Conservation (phyloP, 2,329 filamentous ascomycete species). For the Hypocreales sp. region DNA sequence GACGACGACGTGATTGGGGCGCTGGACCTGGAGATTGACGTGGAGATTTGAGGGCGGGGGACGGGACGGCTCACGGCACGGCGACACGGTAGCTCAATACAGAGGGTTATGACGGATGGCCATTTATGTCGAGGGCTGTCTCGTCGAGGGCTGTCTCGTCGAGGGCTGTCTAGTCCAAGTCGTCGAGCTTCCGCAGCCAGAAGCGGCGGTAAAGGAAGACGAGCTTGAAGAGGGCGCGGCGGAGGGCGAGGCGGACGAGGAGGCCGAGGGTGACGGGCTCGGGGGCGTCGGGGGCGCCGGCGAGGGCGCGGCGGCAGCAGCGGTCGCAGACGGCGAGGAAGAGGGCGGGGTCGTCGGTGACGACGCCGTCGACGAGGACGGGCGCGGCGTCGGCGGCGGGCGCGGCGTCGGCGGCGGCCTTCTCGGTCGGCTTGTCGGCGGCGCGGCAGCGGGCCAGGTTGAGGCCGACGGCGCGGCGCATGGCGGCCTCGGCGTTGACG, state of each 20-base stretch:
- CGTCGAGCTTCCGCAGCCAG: conserved; percentile 12
- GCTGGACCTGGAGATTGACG: conserved; percentile 81
- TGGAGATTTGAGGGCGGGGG: conserved; percentile 50
- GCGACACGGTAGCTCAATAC: no score
- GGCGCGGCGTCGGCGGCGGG: not conserved
- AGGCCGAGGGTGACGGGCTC: conserved; percentile 6
- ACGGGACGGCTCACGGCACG: not conserved
- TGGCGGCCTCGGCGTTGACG: conserved; percentile 61
- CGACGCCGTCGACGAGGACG: conserved; percentile 54
- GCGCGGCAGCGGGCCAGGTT: conserved; percentile 18
- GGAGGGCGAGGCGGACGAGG: conserved; percentile 1
- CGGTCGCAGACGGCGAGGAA: conserved; percentile 45
- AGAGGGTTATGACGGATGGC: no score
- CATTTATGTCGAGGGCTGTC: no score
- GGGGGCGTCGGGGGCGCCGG: not conserved
- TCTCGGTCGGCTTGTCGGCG: no score
- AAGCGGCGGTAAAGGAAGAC: conserved; percentile 10
- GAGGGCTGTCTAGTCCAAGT: conserved; percentile 6
- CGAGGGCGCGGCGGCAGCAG: conserved; percentile 2
- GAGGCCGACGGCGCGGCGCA: conserved; percentile 59
- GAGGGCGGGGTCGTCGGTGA: conserved; percentile 66
- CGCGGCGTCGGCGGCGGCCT: not conserved
- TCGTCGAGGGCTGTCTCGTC: no score
- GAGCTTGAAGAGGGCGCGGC: conserved; percentile 9
- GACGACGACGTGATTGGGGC: conserved; percentile 88